These are phyloP conservation scores for Aspergillus nomiae DNA, from an alignment of 2,329 filamentous ascomycete genomes.

Conservation along the genomic window DNA sequence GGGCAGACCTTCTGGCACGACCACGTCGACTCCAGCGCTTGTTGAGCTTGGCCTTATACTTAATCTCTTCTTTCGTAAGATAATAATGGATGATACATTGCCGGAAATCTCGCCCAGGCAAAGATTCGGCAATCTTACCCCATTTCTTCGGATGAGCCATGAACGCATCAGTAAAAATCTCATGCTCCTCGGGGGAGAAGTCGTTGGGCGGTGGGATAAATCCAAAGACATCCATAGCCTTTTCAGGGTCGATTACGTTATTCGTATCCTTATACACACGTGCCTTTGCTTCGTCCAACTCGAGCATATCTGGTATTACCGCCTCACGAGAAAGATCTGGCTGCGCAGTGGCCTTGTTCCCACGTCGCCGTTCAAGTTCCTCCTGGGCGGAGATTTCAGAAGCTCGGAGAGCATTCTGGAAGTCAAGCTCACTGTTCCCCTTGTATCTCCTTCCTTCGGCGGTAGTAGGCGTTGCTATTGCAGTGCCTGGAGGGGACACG, in stretches of 20 bases:
- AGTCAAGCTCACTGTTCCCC: constrained; percentile 52
- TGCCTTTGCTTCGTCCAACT: constrained; percentile 40
- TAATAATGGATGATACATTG: constrained; percentile 56
- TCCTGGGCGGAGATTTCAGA: constrained; percentile 52
- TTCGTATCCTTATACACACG: constrained; percentile 51
- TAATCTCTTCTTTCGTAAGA: constrained; percentile 51
- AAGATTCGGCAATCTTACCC: constrained; percentile 52
- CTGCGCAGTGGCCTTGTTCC: constrained; percentile 45
- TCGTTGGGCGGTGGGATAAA: constrained; percentile 50
- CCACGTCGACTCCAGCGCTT: constrained; percentile 48
- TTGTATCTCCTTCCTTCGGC: constrained; percentile 47
- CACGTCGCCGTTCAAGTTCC: constrained; percentile 48
- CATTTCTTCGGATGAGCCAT: constrained; percentile 53
- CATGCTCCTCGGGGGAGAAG: constrained; percentile 51
- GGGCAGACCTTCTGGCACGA: constrained; percentile 38
- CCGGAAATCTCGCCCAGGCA: constrained; percentile 50
- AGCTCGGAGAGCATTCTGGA: constrained; percentile 50
- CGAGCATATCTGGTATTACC: constrained; percentile 51
- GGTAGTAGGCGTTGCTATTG: constrained; percentile 32
- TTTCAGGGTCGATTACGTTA: constrained; percentile 40
- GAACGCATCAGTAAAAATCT: constrained; percentile 50
- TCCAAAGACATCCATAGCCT: constrained; percentile 46
- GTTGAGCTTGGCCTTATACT: constrained; percentile 53
- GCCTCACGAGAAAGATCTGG: constrained; percentile 50
- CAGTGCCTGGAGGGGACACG: constrained; percentile 36